phyloP scores from a whole-genome alignment of 2,329 filamentous ascomycete species.

The Truncatella angustata region DNA sequence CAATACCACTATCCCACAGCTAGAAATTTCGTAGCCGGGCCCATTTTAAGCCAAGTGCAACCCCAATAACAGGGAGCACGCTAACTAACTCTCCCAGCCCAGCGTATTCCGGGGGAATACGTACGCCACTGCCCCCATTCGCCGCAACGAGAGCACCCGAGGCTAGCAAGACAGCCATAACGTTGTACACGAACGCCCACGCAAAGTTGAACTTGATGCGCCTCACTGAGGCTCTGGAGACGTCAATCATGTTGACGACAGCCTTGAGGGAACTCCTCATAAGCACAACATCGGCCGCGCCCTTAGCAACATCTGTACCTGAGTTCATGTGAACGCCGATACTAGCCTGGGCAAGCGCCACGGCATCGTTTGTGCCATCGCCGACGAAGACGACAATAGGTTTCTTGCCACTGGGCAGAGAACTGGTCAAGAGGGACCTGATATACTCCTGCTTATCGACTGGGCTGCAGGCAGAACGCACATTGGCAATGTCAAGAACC shows the following conservation, averaged over 20 bases:
- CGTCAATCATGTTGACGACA: slow-evolving; percentile 56
- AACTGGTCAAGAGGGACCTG: slow-evolving; percentile 28
- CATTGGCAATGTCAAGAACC: slow-evolving; percentile 34
- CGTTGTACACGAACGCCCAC: slow-evolving; percentile 71
- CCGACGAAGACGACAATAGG: slow-evolving; percentile 63
- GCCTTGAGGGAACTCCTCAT: slow-evolving; percentile 54
- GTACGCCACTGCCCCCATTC: slow-evolving; percentile 20
- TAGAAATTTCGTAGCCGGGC: too few species aligned
- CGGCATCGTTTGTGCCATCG: slow-evolving; percentile 78
- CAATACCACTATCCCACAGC: too few species aligned
- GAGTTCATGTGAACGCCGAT: slow-evolving; percentile 68
- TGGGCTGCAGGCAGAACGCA: slow-evolving; percentile 42
- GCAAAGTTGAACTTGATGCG: slow-evolving; percentile 67
- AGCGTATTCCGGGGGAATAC: slow-evolving; percentile 50
- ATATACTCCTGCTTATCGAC: slow-evolving; percentile 47
- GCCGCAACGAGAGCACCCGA: slow-evolving; percentile 61
- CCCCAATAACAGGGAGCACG: slow-evolving; percentile 65
- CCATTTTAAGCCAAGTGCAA: slow-evolving; percentile 50
- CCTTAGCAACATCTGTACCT: slow-evolving; percentile 62
- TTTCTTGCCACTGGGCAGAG: not conserved
- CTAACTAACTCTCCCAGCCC: slow-evolving; percentile 69
- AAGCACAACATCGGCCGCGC: slow-evolving; percentile 68
- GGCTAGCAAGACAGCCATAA: slow-evolving; percentile 65
- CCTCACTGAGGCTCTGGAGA: slow-evolving; percentile 42
- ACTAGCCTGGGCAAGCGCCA: slow-evolving; percentile 67